Percentiles rank a stretch among this genome's conserved stretches.
These are phyloP conservation scores for Thecaphora frezii DNA, from an alignment of 1,284 basidiomycete genomes.

Conservation along the genomic window DNA sequence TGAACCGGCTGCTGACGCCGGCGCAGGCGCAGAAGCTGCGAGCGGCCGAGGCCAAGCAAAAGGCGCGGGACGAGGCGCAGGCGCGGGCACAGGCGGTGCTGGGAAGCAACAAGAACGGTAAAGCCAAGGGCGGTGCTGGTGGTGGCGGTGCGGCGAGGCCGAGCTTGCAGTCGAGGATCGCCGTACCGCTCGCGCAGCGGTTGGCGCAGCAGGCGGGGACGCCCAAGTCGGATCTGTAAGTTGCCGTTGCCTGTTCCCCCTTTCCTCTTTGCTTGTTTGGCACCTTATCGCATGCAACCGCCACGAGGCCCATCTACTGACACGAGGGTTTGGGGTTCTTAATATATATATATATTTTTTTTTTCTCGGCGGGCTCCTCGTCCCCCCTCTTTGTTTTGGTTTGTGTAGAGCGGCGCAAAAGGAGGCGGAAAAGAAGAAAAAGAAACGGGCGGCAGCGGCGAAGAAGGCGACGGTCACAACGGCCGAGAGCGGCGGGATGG, in stretches of 20 bases:
- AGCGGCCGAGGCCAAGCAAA: slow-evolving; percentile 36
- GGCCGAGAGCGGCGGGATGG: slow-evolving; percentile 11
- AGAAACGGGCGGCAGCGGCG: slow-evolving; percentile 20
- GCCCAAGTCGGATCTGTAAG: slow-evolving; percentile 22
- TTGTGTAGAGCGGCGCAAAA: not conserved
- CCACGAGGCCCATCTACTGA: not conserved
- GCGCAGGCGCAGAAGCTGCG: slow-evolving; percentile 32
- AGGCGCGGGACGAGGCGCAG: slow-evolving; percentile 18
- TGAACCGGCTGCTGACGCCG: slow-evolving; percentile 30
- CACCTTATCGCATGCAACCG: no score
- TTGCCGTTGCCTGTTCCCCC: not conserved
- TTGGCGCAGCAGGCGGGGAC: slow-evolving; percentile 32
- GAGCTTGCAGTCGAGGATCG: not conserved
- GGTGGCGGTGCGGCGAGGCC: not conserved
- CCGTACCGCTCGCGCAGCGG: slow-evolving; percentile 27
- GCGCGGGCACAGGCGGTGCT: slow-evolving; percentile 23
- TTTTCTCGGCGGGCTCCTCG: no score
- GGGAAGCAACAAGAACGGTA: slow-evolving; percentile 19
- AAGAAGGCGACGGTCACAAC: slow-evolving; percentile 7
- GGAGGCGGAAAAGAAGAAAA: slow-evolving; percentile 30
- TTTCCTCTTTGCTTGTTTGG: no score
- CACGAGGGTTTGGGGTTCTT: no score
- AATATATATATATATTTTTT: no score
- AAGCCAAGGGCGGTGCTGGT: slow-evolving; percentile 14
- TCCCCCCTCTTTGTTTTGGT: no score